A percentile compares a stretch with the other conserved stretches of the same genome.
These are phyloP conservation scores for Termitomyces bulborhizus DNA, from an alignment of 768 basidiomycete species.

Conservation along the genomic window DNA sequence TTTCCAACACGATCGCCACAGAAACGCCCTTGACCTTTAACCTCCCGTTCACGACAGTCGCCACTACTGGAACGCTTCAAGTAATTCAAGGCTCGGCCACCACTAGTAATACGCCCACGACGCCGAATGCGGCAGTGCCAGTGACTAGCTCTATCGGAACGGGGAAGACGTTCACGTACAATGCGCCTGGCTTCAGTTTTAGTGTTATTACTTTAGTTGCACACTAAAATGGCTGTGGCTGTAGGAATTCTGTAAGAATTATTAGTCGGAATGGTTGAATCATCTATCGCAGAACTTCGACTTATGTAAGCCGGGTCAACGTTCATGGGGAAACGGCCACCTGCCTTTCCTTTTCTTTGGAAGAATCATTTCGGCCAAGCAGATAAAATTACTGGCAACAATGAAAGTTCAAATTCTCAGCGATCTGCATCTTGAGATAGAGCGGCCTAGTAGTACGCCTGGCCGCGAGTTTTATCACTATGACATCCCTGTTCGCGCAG, in stretches of 20 bases:
- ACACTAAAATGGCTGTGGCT: constrained; percentile 8
- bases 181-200: constrained; percentile 41
- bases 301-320: background rate
- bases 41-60: constrained; percentile 47
- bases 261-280: no score
- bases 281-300: no score
- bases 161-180: constrained; percentile 49
- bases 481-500: constrained; percentile 19
- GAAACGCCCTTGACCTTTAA: constrained; percentile 41
- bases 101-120: constrained; percentile 49
- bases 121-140: constrained; percentile 43
- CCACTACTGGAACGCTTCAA: constrained; percentile 35
- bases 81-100: constrained; percentile 43
- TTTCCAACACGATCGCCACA: constrained; percentile 43
- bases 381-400: no score
- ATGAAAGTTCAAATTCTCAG: constrained; percentile 9
- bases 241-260: background rate
- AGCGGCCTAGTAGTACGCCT: background rate
- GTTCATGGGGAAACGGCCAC: no score
- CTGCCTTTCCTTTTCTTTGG: no score
- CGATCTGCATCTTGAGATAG: constrained; percentile 8
- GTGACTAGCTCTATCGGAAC: constrained; percentile 36
- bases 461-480: constrained; percentile 15
- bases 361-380: no score
- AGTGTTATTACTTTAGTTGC: constrained; percentile 32